Percentiles rank a stretch among this genome's conserved stretches.
These are phyloP conservation scores for Craspedostauros australis DNA, from an alignment of 108 stramenopile genomes.

Conservation along the genomic window DNA sequence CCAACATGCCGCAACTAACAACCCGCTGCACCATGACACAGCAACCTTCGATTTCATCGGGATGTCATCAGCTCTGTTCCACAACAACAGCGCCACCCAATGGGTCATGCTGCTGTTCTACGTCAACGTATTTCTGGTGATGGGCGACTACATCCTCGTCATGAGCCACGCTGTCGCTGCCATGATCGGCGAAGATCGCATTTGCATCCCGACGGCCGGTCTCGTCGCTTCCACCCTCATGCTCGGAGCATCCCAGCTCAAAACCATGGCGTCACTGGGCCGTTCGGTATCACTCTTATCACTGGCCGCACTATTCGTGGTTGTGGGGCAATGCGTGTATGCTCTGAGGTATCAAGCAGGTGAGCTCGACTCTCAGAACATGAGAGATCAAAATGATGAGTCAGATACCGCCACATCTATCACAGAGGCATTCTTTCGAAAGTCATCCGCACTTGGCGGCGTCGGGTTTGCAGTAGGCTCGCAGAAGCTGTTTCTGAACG, in stretches of 20 bases:
- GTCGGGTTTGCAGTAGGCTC: conserved; percentile 71
- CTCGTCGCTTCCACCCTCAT: conserved; percentile 54
- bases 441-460: conserved; percentile 46
- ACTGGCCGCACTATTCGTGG: conserved; percentile 43
- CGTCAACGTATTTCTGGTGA: conserved; percentile 46
- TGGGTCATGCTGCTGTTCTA: conserved; percentile 45
- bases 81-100: neutral
- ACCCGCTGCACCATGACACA: conserved; percentile 2
- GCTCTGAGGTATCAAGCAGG: conserved; percentile 1
- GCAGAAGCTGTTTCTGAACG: conserved; percentile 69
- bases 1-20: too few relatives aligned
- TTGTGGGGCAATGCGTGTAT: conserved; percentile 51
- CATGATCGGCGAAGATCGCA: conserved; percentile 35
- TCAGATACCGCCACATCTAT: too few relatives aligned
- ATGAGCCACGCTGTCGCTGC: conserved; percentile 49
- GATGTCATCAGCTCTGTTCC: conserved; percentile 36
- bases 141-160: conserved; percentile 49
- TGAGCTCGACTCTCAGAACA: neutral
- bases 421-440: conserved; percentile 26
- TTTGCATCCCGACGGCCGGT: conserved; percentile 60
- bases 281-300: conserved; percentile 36
- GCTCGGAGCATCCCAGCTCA: conserved; percentile 49
- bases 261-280: conserved; percentile 64
- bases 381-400: neutral
- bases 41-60: conserved; percentile 51